These are phyloP conservation scores for Cystobasidiaceae sp. DNA, from an alignment of 1,284 basidiomycete species.

Conservation along the genomic window DNA sequence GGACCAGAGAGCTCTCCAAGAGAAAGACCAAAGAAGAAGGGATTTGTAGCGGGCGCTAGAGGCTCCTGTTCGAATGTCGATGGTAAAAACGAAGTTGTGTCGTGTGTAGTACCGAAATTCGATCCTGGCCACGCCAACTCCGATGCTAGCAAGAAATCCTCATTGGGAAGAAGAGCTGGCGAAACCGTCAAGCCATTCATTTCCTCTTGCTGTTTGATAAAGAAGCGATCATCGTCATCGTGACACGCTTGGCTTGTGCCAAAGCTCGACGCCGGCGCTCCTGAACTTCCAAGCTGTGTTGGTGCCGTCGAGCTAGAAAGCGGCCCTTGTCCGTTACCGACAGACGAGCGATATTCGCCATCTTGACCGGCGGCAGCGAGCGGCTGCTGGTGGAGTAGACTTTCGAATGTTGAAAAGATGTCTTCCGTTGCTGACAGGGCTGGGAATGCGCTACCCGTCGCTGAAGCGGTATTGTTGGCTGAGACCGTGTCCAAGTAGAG, in stretches of 20 bases:
- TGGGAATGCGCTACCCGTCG: no score
- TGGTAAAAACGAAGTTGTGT: background rate
- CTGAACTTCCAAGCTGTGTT: background rate
- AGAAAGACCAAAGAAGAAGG: conserved; percentile 14
- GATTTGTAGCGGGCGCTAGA: background rate
- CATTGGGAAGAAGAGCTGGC: background rate
- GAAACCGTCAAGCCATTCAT: background rate
- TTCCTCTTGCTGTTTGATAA: conserved; percentile 22
- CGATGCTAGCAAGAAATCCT: no score
- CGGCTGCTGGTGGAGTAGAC: no score
- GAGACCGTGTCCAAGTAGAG: background rate
- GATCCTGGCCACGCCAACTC: no score
- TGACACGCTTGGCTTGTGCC: conserved; percentile 17
- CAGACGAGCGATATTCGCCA: no score
- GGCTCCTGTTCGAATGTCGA: background rate
- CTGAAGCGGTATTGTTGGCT: background rate
- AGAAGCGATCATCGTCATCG: conserved; percentile 25
- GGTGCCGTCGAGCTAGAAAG: background rate
- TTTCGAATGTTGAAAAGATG: no score
- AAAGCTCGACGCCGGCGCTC: background rate
- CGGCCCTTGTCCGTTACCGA: background rate
- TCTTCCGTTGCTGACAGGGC: no score
- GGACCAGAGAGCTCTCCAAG: background rate
- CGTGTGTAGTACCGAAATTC: background rate
- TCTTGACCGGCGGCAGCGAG: no score